Evolutionary conservation across 2,329 filamentous ascomycete genomes (phyloP), one percentile per base, ranked within the genome.

Genomic region (Fusarium sp.): DNA sequence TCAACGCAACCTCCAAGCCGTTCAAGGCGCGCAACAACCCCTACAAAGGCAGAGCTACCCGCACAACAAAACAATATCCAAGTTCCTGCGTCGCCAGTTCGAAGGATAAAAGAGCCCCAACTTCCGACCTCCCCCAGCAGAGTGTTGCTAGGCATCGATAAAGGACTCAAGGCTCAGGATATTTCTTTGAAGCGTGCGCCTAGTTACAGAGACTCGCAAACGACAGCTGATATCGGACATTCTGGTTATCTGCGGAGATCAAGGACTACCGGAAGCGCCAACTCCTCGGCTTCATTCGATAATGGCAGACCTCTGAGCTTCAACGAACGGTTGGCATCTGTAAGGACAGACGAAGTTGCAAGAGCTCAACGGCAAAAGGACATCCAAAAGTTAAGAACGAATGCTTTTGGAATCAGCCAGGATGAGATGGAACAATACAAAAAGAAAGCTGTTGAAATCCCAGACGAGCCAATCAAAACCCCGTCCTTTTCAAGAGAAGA

Each of bases 121-220:
- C 83, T 87, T 16, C 90, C 89, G 37, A 88, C 86, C 27, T 98
- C 94, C 2, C 95, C 96, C 2, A 91, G 91, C 56, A 87, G 94
- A 65, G 88, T 96, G 16, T 81, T 94, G 20, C 80, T 98, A 18
- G 95, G 96, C 7, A 97, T 98, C 67, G 94, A 97, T 80, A 97
- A 97, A 78, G 94, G 94, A 2, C 82, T 94, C 37, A 91, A 86
- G 73, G 94, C 91, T 3, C 88, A 88, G 62, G 94, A 98, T 74
- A 86, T 98, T 32, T 98, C 94, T 5, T 82, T 98, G 29, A 96
- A 93, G 79, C 86, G 93, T 70, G 89, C 93, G 5, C 85, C 89
- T 4, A 86, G 82, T 61, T 76, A 83, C 30, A 82, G 81, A 53
- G 69, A 76, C 27, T 69, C 61, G 25, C 67, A 68, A 59, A 64